A percentile compares a stretch with the other conserved stretches of the same genome.
phyloP scores from a whole-genome alignment of 2,329 filamentous ascomycete genomes.

The Xylariaceae sp. region DNA sequence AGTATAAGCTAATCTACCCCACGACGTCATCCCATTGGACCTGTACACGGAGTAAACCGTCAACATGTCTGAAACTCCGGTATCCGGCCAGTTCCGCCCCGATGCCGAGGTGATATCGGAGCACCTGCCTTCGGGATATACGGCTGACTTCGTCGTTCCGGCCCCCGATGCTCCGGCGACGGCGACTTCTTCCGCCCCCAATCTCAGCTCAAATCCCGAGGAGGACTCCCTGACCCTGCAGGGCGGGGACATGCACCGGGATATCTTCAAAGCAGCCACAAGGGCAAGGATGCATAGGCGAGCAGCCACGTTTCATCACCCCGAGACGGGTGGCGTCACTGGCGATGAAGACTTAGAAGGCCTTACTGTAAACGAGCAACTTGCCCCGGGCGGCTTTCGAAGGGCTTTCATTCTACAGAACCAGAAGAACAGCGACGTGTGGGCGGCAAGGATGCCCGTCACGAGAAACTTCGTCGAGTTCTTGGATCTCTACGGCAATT shows the following conservation, averaged over 20 bases:
- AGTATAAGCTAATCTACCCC: no score
- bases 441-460: slow-evolving; percentile 47
- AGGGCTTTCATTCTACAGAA: slow-evolving; percentile 40
- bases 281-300: slow-evolving; percentile 47
- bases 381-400: slow-evolving; percentile 44
- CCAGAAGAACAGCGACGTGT: slow-evolving; percentile 30
- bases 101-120: slow-evolving; percentile 18
- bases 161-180: slow-evolving; percentile 11
- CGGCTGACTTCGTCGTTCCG: slow-evolving; percentile 37
- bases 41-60: background rate
- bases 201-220: slow-evolving; percentile 22
- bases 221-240: slow-evolving; percentile 62
- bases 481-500: slow-evolving; percentile 68
- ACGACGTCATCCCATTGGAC: no score
- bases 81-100: slow-evolving; percentile 10
- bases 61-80: slow-evolving; percentile 7
- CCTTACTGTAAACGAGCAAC: slow-evolving; percentile 29
- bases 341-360: slow-evolving; percentile 25
- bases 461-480: slow-evolving; percentile 71
- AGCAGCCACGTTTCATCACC: slow-evolving; percentile 62
- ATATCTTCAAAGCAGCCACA: slow-evolving; percentile 68
- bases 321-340: slow-evolving; percentile 40
- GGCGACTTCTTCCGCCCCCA: slow-evolving; percentile 19
- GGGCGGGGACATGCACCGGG: slow-evolving; percentile 73
- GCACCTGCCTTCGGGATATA: slow-evolving; percentile 29